Evolutionary conservation across 495 filamentous ascomycete species (phyloP).

Genomic region (Melanomma pulvis-pyrius): DNA sequence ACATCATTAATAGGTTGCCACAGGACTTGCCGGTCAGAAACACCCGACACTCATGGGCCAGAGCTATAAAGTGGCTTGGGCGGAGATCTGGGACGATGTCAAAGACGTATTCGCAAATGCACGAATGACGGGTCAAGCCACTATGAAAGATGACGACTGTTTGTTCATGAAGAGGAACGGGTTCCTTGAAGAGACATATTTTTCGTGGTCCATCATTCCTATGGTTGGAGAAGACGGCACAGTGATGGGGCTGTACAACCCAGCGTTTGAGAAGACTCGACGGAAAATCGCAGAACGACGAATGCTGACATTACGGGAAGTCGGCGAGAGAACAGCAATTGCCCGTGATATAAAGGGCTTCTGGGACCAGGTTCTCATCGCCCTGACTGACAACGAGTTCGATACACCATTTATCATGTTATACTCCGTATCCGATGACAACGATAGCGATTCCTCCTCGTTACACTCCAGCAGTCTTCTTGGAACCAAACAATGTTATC

Average conservation of each 20-base stretch:
- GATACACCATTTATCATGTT: constrained; percentile 42
- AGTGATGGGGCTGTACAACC: constrained; percentile 43
- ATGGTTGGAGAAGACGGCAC: constrained; percentile 42
- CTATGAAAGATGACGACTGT: constrained; percentile 74
- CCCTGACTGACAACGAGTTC: constrained; percentile 35
- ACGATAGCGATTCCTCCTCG: constrained; percentile 46
- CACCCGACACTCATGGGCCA: constrained; percentile 71
- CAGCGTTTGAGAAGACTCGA: constrained; percentile 42
- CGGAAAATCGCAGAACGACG: constrained; percentile 43
- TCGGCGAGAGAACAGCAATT: constrained; percentile 68
- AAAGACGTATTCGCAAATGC: constrained; percentile 62
- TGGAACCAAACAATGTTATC: constrained; percentile 56
- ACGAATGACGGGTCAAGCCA: constrained; percentile 62
- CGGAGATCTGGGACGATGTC: constrained; percentile 67
- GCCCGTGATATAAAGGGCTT: constrained; percentile 60
- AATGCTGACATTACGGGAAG: constrained; percentile 54
- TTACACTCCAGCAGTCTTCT: constrained; percentile 61
- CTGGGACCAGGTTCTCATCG: constrained; percentile 38
- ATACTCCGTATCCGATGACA: constrained; percentile 42
- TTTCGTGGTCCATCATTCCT: constrained; percentile 45
- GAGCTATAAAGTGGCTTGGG: constrained; percentile 64
- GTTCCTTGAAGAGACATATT: constrained; percentile 62
- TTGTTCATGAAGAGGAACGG: constrained; percentile 64
- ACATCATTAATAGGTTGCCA: not conserved
- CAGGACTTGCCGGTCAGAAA: constrained; percentile 64